Evolutionary conservation across 208 protist genomes (phyloP).

Genomic region (Leishmania aethiopica): DNA sequence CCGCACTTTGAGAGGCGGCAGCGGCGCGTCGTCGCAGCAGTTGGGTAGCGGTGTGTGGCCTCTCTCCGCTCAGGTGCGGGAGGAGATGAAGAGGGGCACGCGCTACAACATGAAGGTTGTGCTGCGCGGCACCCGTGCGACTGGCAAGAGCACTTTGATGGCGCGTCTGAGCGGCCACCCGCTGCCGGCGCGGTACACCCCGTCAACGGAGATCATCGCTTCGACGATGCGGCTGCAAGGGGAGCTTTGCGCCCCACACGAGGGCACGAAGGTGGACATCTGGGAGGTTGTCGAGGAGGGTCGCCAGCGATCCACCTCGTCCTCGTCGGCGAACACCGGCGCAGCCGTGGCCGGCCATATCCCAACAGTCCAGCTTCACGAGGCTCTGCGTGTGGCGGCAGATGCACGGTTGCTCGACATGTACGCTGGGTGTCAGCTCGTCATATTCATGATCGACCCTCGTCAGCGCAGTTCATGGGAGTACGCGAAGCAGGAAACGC

Average conservation of each 20-base stretch:
- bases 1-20: not conserved
- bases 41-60: conserved; percentile 52
- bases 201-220: conserved; percentile 62
- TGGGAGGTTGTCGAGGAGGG: conserved; percentile 82
- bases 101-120: conserved; percentile 88
- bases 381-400: conserved; percentile 27
- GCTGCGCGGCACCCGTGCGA: conserved; percentile 61
- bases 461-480: conserved; percentile 54
- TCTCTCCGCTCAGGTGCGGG: conserved; percentile 55
- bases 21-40: conserved; percentile 17
- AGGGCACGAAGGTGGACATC: conserved; percentile 77
- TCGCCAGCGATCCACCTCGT: conserved; percentile 10
- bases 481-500: conserved; percentile 63
- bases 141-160: conserved; percentile 76
- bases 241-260: conserved; percentile 34
- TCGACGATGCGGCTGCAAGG: conserved; percentile 60
- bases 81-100: conserved; percentile 67
- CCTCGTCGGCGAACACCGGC: conserved; percentile 11
- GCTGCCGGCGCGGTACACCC: conserved; percentile 41
- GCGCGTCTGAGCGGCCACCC: conserved; percentile 60
- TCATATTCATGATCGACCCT: conserved; percentile 74
- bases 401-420: conserved; percentile 64
- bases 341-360: conserved; percentile 1
- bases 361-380: conserved; percentile 31
- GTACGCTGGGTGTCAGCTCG: conserved; percentile 66